Conservation (phyloP, 306 rosid genomes). For the Malus sieversii region DNA sequence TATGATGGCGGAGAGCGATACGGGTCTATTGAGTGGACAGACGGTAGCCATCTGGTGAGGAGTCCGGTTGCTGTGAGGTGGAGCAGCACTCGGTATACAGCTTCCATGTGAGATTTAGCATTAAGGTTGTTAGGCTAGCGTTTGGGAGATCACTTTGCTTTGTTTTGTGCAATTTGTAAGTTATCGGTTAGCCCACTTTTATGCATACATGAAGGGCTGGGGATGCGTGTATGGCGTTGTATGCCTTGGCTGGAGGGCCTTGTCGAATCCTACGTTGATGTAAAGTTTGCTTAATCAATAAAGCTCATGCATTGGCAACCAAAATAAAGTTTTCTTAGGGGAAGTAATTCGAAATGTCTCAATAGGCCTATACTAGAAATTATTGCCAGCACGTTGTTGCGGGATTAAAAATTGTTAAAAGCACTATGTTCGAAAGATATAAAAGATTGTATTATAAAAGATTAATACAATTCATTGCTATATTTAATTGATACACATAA, state of each 20-base stretch:
- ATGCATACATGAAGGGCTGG: background rate
- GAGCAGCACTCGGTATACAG: slow-evolving; percentile 25
- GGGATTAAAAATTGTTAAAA: no score
- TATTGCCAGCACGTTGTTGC: no score
- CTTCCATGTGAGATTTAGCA: slow-evolving; percentile 40
- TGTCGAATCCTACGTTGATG: background rate
- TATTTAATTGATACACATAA: no score
- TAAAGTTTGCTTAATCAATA: no score
- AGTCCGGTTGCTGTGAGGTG: slow-evolving; percentile 67
- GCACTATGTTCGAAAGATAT: no score
- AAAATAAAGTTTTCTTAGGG: background rate
- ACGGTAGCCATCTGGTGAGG: slow-evolving; percentile 60
- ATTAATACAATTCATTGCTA: no score
- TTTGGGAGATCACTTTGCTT: slow-evolving; percentile 2
- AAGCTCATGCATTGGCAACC: background rate
- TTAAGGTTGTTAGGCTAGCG: background rate
- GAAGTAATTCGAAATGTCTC: background rate
- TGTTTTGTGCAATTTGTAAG: slow-evolving; percentile 12
- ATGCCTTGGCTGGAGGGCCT: background rate
- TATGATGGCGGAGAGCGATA: slow-evolving; percentile 23
- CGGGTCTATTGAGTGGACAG: slow-evolving; percentile 76
- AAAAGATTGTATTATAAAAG: no score
- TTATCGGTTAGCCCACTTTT: slow-evolving; percentile 9
- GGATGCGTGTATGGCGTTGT: background rate
- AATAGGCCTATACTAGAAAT: no score